phyloP scores from a whole-genome alignment of 2,329 filamentous ascomycete genomes.

The Fusarium nematophilum region DNA sequence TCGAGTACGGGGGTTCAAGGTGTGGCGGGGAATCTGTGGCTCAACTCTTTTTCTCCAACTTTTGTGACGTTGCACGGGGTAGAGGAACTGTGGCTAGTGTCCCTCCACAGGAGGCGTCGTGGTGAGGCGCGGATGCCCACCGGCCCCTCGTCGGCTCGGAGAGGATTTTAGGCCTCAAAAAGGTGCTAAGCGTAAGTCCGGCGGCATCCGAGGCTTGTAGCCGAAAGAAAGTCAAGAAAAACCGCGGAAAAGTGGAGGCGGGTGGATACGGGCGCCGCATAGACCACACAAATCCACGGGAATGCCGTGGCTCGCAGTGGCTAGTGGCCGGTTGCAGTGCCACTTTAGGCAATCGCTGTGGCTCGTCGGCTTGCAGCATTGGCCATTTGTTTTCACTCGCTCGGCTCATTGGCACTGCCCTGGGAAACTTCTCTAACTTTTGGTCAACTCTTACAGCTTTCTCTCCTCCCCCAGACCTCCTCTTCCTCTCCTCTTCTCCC shows the following conservation, averaged over 20 bases:
- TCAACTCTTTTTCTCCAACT: neutral
- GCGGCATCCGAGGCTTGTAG: slow-evolving; percentile 47
- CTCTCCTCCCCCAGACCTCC: slow-evolving; percentile 19
- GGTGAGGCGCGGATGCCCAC: slow-evolving; percentile 24
- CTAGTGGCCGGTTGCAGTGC: slow-evolving; percentile 23
- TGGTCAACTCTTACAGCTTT: slow-evolving; percentile 18
- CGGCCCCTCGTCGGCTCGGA: slow-evolving; percentile 35
- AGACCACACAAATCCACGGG: slow-evolving; percentile 19
- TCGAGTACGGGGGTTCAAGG: neutral
- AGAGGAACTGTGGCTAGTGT: slow-evolving; percentile 31
- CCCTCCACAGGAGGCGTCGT: neutral
- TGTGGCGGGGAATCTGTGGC: slow-evolving; percentile 13
- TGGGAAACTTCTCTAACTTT: slow-evolving; percentile 25
- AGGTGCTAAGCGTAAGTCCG: slow-evolving; percentile 40
- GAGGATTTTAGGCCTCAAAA: slow-evolving; percentile 11
- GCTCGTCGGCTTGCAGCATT: slow-evolving; percentile 31
- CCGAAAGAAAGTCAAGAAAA: slow-evolving; percentile 42
- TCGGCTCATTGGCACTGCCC: slow-evolving; percentile 25
- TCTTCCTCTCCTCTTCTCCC: slow-evolving; percentile 11
- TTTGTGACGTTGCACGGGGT: slow-evolving; percentile 25
- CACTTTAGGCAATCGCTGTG: slow-evolving; percentile 33
- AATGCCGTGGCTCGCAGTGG: slow-evolving; percentile 37
- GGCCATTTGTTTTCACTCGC: slow-evolving; percentile 35
- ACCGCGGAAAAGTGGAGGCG: slow-evolving; percentile 42
- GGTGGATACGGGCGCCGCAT: slow-evolving; percentile 36